Evolutionary conservation across 768 basidiomycete genomes (phyloP).

Genomic region (Rhodotorula paludigena): DNA sequence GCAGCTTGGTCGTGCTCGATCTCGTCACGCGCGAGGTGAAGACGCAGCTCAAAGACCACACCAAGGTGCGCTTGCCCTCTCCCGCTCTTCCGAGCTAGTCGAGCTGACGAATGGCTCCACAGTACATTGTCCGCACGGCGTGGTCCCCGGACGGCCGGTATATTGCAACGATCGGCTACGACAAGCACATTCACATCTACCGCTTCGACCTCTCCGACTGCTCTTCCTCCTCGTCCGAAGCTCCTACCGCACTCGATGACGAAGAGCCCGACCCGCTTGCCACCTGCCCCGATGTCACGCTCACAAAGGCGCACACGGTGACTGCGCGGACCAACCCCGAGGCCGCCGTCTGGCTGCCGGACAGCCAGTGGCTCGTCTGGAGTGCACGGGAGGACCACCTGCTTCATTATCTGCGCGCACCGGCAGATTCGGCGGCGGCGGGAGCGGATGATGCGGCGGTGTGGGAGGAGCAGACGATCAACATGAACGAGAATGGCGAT

Average conservation of each 20-base stretch:
- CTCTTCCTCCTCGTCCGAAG: not conserved
- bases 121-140: slow-evolving; percentile 37
- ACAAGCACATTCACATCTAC: slow-evolving; percentile 41
- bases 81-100: too few species aligned
- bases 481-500: slow-evolving; percentile 44
- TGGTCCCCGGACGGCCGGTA: slow-evolving; percentile 39
- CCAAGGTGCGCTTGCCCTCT: slow-evolving; percentile 29
- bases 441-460: not conserved
- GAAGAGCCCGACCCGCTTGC: slow-evolving; percentile 36
- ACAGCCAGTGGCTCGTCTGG: slow-evolving; percentile 26
- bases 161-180: slow-evolving; percentile 41
- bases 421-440: not conserved
- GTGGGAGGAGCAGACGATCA: slow-evolving; percentile 20
- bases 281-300: slow-evolving; percentile 5
- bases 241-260: slow-evolving; percentile 15
- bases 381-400: slow-evolving; percentile 42
- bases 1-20: slow-evolving; percentile 34
- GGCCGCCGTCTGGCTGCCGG: slow-evolving; percentile 40
- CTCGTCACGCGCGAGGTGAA: slow-evolving; percentile 36
- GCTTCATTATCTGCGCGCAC: slow-evolving; percentile 41
- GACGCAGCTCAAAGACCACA: slow-evolving; percentile 34
- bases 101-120: not conserved
- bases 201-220: not conserved
- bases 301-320: slow-evolving; percentile 24
- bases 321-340: slow-evolving; percentile 41